phyloP scores from a whole-genome alignment of 2,329 filamentous ascomycete genomes.

The Botrytis tulipae region DNA sequence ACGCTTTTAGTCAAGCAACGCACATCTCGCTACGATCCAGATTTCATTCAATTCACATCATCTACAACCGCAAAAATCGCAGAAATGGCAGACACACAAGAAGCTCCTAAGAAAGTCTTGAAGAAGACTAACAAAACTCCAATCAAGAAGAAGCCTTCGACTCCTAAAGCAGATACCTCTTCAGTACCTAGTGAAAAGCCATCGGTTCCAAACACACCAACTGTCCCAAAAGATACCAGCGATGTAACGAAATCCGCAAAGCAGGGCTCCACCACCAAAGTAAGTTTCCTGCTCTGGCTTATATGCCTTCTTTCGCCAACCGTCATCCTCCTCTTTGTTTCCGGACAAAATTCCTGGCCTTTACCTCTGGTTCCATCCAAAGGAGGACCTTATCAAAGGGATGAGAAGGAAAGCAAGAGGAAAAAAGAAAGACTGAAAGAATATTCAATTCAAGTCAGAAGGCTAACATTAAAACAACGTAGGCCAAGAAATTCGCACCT shows the following conservation, averaged over 20 bases:
- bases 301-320: slow-evolving; percentile 20
- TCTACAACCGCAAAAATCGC: background rate
- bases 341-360: background rate
- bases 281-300: slow-evolving; percentile 22
- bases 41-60: slow-evolving; percentile 9
- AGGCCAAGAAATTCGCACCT: slow-evolving; percentile 23
- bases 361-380: background rate
- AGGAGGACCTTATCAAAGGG: background rate
- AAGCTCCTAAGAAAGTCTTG: slow-evolving; percentile 21
- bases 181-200: slow-evolving; percentile 8
- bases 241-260: slow-evolving; percentile 19
- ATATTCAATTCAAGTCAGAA: slow-evolving; percentile 19
- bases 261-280: slow-evolving; percentile 18
- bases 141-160: slow-evolving; percentile 15
- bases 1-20: slow-evolving; percentile 10
- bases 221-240: slow-evolving; percentile 10
- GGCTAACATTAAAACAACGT: slow-evolving; percentile 22
- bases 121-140: slow-evolving; percentile 19
- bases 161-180: background rate
- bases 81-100: slow-evolving; percentile 18
- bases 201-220: background rate
- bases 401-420: background rate
- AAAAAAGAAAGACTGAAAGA: slow-evolving; percentile 15
- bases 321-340: slow-evolving; percentile 16
- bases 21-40: slow-evolving; percentile 7